A percentile compares a stretch with the other conserved stretches of the same genome.
These are phyloP conservation scores for Tricholoma terreum DNA, from an alignment of 768 basidiomycete species.

Conservation along the genomic window DNA sequence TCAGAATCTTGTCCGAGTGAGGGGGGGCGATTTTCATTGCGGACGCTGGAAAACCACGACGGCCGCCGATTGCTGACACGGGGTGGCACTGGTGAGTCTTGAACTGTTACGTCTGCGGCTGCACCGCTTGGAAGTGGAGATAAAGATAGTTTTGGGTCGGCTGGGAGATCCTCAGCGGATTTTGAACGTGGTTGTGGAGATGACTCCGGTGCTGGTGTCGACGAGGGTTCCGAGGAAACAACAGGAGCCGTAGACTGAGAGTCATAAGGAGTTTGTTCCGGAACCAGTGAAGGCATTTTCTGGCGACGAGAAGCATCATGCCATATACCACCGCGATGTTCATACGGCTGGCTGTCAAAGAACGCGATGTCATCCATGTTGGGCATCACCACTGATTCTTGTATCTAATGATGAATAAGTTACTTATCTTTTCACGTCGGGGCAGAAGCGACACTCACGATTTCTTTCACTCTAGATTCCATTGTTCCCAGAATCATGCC, in stretches of 20 bases:
- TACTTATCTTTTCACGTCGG: background rate
- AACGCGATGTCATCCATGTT: conserved; percentile 99
- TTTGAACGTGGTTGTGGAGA: conserved; percentile 7
- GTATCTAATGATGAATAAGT: conserved; percentile 52
- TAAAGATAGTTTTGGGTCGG: conserved; percentile 2
- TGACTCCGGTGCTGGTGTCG: conserved; percentile 3
- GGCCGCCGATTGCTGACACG: conserved; percentile 40
- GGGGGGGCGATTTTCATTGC: conserved; percentile 33
- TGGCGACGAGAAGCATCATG: conserved; percentile 61
- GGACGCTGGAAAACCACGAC: conserved; percentile 56
- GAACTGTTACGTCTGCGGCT: conserved; percentile 4
- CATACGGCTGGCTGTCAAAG: conserved; percentile 71
- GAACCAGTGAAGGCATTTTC: conserved; percentile 22
- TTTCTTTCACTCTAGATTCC: conserved; percentile 83
- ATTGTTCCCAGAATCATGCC: conserved; percentile 87
- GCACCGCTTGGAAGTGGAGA: conserved; percentile 11
- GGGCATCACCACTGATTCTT: conserved; percentile 91
- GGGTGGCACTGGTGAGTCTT: conserved; percentile 18
- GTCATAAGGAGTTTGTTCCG: conserved; percentile 23
- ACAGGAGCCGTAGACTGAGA: conserved; percentile 35
- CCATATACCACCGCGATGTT: conserved; percentile 87
- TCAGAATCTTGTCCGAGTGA: conserved; percentile 18
- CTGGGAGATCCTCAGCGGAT: conserved; percentile 19
- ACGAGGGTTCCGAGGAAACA: conserved; percentile 26
- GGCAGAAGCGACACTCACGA: conserved; percentile 48